A percentile compares a stretch with the other conserved stretches of the same genome.
Evolutionary conservation across 306 rosid genomes (phyloP).

Genomic region (Malus orientalis): DNA sequence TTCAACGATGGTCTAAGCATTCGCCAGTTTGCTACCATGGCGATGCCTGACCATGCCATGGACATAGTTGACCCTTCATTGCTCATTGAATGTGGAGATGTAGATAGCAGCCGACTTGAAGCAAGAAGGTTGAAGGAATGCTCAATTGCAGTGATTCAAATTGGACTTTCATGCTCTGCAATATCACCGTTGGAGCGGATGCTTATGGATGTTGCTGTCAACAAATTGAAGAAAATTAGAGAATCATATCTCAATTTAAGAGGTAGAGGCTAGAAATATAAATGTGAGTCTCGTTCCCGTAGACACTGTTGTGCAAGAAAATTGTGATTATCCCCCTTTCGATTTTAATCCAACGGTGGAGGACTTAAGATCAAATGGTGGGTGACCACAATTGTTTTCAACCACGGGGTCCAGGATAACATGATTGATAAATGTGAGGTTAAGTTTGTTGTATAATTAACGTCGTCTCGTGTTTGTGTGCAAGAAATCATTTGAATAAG

Average conservation of each 20-base stretch:
- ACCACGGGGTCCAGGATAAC: too few relatives aligned
- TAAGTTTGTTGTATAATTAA: too few relatives aligned
- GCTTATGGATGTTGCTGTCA: not conserved
- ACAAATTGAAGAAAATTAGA: not conserved
- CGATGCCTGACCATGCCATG: not conserved
- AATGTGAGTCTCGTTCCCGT: too few relatives aligned
- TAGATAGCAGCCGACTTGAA: fast-evolving
- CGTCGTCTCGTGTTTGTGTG: not conserved
- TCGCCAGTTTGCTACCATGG: not conserved
- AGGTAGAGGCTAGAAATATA: too few relatives aligned
- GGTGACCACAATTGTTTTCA: too few relatives aligned
- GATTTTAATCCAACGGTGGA: too few relatives aligned
- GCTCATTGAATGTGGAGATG: not conserved
- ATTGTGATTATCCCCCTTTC: too few relatives aligned
- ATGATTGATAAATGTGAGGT: too few relatives aligned
- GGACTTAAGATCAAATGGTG: too few relatives aligned
- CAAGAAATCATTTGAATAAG: not conserved
- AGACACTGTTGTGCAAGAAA: too few relatives aligned
- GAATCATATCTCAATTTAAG: not conserved
- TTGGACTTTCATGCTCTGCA: not conserved
- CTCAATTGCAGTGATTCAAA: not conserved
- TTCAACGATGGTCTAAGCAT: not conserved
- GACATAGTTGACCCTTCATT: not conserved
- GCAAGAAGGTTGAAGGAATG: not conserved
- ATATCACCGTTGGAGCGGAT: not conserved